phyloP scores from a whole-genome alignment of 495 filamentous ascomycete species.

The Venustampulla echinocandica region DNA sequence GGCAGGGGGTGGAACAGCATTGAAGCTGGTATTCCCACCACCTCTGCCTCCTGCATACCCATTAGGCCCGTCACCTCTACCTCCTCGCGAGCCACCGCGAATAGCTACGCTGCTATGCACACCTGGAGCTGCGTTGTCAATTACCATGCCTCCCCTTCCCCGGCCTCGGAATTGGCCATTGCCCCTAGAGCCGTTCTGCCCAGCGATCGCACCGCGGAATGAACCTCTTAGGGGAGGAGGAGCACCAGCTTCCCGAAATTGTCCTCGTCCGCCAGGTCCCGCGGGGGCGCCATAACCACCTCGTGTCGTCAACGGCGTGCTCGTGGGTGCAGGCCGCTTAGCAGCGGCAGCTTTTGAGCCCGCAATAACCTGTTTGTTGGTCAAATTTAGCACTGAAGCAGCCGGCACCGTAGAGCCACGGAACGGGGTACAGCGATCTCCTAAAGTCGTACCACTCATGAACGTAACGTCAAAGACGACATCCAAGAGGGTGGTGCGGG shows the following conservation, averaged over 20 bases:
- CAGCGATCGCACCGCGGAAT: constrained; percentile 58
- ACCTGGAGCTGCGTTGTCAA: constrained; percentile 20
- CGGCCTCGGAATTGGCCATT: constrained; percentile 25
- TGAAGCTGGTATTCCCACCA: constrained; percentile 40
- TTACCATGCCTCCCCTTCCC: constrained; percentile 26
- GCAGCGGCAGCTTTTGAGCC: constrained; percentile 58
- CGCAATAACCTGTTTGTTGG: constrained; percentile 69
- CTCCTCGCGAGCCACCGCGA: constrained; percentile 17
- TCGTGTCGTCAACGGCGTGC: constrained; percentile 47
- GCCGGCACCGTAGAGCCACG: constrained; percentile 85
- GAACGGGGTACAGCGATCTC: constrained; percentile 89
- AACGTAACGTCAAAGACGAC: constrained; percentile 90
- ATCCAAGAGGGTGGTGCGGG: constrained; percentile 74
- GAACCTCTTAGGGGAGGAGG: constrained; percentile 63
- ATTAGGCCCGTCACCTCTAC: constrained; percentile 24
- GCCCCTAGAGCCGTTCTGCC: constrained; percentile 26
- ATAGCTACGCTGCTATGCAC: constrained; percentile 16
- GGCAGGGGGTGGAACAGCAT: constrained; percentile 71
- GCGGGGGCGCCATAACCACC: constrained; percentile 51
- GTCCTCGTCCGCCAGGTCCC: constrained; percentile 46
- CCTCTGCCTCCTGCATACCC: constrained; percentile 28
- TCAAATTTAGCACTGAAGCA: constrained; percentile 78
- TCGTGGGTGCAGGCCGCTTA: constrained; percentile 43
- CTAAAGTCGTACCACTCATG: constrained; percentile 88
- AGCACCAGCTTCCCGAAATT: constrained; percentile 56